Evolutionary conservation across 2,329 filamentous ascomycete genomes (phyloP), one percentile per base, ranked within the genome.

Genomic region (Talaromyces sp.): DNA sequence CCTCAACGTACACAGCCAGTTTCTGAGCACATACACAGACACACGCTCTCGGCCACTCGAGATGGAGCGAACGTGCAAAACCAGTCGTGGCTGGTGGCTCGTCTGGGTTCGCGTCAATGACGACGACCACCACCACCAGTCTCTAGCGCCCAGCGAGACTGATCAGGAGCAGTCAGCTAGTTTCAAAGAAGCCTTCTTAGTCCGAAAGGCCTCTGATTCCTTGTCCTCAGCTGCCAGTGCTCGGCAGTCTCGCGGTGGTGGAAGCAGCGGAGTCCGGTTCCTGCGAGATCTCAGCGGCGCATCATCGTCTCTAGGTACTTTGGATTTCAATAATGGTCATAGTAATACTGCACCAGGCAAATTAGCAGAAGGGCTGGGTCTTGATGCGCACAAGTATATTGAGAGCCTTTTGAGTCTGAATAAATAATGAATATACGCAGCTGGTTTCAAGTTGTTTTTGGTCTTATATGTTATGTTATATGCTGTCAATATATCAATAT

Each of bases 81-180:
- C 86, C 0, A 81, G 75, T 51, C 80, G 86, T n/a, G 84, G 84
- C 6, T 89, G 86, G 86, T 89, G 86, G 86, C 79, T 89, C 2
- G 82, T 87, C 27, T 89, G 86, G 86, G 82, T 88, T 72, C 80
- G 84, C 8, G 72, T 87, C 33, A 76, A 76, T 5, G 57, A 64
- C 61, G n/a, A 33, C 59, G 9, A 61, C 23, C 23, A 62, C 16
- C 40, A 56, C n/a, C 12, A 36, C 23, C 53, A 55, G 57, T 12
- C 23, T 42, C 9, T n/a, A 42, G 3, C 40, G 2, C 40, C 40
- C 5, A 16, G 3, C 8, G 12, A 42, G n/a, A 23, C 47, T 28
- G 47, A 40, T 59, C 57, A 61, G 33, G 63, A 62, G 60, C 47
- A 33, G 14, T 16, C 18, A 47, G 16, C 27, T 14, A 34, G 6